Evolutionary conservation across 768 basidiomycete species (phyloP).

Genomic region (Hericium alpestre): DNA sequence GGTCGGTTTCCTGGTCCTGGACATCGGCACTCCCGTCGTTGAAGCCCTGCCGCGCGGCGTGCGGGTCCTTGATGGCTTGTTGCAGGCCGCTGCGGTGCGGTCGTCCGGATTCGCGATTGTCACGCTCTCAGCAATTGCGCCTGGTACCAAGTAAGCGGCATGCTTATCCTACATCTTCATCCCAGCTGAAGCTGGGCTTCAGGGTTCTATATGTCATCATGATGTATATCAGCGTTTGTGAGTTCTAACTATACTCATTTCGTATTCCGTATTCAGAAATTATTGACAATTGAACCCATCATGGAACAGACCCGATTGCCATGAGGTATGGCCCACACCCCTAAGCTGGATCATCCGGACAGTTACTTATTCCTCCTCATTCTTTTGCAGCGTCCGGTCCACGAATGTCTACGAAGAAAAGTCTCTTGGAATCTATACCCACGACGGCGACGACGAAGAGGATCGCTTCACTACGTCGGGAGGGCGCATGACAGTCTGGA

Average conservation of each 20-base stretch:
- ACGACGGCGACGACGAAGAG: constrained; percentile 21
- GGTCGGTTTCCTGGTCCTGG: constrained; percentile 81
- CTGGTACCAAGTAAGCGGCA: constrained; percentile 70
- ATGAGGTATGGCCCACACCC: constrained; percentile 44
- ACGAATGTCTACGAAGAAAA: constrained; percentile 87
- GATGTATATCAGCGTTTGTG: constrained; percentile 87
- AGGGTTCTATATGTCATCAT: constrained; percentile 83
- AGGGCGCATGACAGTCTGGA: constrained; percentile 55
- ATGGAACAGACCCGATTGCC: constrained; percentile 55
- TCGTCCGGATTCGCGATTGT: constrained; percentile 85
- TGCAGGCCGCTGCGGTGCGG: constrained; percentile 76
- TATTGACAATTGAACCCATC: not conserved
- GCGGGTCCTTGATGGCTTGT: constrained; percentile 60
- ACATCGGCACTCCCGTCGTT: constrained; percentile 69
- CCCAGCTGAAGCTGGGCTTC: not conserved
- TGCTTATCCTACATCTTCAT: not conserved
- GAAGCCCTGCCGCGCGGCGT: constrained; percentile 58
- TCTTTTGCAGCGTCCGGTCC: constrained; percentile 64
- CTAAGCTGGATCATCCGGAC: not conserved
- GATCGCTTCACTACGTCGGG: constrained; percentile 30
- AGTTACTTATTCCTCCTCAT: not conserved
- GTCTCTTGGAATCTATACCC: constrained; percentile 1
- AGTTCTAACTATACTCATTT: constrained; percentile 22
- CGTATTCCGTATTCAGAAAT: not conserved
- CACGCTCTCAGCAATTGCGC: constrained; percentile 60